These are phyloP conservation scores for Tolypocladium tundrense DNA, from an alignment of 2,329 filamentous ascomycete genomes.

Conservation along the genomic window DNA sequence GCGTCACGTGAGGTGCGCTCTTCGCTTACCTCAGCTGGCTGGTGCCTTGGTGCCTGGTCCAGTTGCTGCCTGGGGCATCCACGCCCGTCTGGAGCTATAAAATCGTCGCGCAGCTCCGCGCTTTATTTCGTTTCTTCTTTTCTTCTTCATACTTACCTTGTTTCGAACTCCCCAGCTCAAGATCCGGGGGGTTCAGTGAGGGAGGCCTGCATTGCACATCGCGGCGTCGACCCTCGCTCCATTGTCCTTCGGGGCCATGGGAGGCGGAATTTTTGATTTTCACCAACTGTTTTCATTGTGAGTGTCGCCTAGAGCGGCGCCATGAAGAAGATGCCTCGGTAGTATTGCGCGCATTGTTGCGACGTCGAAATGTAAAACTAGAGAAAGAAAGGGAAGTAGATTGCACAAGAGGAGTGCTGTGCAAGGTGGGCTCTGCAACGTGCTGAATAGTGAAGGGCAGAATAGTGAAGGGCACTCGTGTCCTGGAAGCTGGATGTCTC, in stretches of 20 bases:
- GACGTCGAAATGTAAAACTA: too few species aligned
- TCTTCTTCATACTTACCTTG: constrained; percentile 47
- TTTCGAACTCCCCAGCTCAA: constrained; percentile 33
- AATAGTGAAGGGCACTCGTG: too few species aligned
- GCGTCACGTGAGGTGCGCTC: constrained; percentile 15
- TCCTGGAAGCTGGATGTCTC: too few species aligned
- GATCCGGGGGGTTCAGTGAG: constrained; percentile 30
- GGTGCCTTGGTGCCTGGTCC: constrained; percentile 3
- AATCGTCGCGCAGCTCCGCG: constrained; percentile 5
- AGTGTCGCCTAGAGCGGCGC: constrained; percentile 23
- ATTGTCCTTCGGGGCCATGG: constrained; percentile 47
- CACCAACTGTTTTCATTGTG: constrained; percentile 33
- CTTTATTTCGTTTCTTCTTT: constrained; percentile 19
- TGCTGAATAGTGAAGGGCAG: too few species aligned
- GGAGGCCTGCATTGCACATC: constrained; percentile 47
- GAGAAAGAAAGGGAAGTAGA: too few species aligned
- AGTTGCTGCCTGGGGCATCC: constrained; percentile 13
- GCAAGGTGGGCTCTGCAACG: not conserved
- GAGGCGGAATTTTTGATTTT: constrained; percentile 44
- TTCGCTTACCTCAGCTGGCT: not conserved
- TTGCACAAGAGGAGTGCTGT: not conserved
- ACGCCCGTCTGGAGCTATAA: constrained; percentile 20
- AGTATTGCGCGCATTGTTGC: too few species aligned
- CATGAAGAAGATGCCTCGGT: constrained; percentile 29
- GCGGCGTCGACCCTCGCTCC: constrained; percentile 37